A percentile compares a stretch with the other conserved stretches of the same genome.
Conservation (phyloP, 2,329 filamentous ascomycete genomes). For the Clonostachys solani region DNA sequence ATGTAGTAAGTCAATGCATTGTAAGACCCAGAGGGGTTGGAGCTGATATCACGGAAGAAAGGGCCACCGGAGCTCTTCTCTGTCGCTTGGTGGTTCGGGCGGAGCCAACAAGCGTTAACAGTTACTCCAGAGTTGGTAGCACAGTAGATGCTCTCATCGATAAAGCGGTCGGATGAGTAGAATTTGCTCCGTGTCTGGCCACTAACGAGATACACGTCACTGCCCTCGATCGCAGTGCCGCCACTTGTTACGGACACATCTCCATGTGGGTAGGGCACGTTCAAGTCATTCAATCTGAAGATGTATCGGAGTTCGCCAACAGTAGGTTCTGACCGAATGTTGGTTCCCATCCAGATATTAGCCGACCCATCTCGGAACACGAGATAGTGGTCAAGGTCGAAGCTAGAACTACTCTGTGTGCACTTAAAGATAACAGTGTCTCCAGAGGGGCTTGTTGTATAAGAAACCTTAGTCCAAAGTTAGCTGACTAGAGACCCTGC, state of each 20-base stretch:
- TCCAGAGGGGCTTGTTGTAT: not conserved
- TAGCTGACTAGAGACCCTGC: not conserved
- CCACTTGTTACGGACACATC: slow-evolving; percentile 50
- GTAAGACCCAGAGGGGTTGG: not conserved
- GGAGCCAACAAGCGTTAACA: slow-evolving; percentile 58
- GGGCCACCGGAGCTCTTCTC: slow-evolving; percentile 62
- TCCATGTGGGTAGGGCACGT: slow-evolving; percentile 47
- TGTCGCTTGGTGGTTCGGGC: slow-evolving; percentile 44
- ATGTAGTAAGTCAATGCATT: slow-evolving; percentile 35
- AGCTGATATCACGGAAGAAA: slow-evolving; percentile 64
- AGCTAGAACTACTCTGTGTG: slow-evolving; percentile 53
- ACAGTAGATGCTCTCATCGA: slow-evolving; percentile 63
- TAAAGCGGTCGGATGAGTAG: slow-evolving; percentile 64
- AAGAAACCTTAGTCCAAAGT: not conserved
- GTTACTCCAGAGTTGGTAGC: slow-evolving; percentile 41
- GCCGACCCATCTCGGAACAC: slow-evolving; percentile 55
- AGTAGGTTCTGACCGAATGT: slow-evolving; percentile 51
- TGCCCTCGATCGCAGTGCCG: slow-evolving; percentile 51
- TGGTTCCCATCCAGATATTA: slow-evolving; percentile 57
- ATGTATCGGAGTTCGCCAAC: slow-evolving; percentile 63
- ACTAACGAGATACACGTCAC: slow-evolving; percentile 53
- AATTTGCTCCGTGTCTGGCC: slow-evolving; percentile 66
- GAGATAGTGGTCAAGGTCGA: slow-evolving; percentile 61
- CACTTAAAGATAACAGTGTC: slow-evolving; percentile 19
- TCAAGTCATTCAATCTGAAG: slow-evolving; percentile 48